Conservation (phyloP, 768 basidiomycete species). For the Auricularia heimuer region DNA sequence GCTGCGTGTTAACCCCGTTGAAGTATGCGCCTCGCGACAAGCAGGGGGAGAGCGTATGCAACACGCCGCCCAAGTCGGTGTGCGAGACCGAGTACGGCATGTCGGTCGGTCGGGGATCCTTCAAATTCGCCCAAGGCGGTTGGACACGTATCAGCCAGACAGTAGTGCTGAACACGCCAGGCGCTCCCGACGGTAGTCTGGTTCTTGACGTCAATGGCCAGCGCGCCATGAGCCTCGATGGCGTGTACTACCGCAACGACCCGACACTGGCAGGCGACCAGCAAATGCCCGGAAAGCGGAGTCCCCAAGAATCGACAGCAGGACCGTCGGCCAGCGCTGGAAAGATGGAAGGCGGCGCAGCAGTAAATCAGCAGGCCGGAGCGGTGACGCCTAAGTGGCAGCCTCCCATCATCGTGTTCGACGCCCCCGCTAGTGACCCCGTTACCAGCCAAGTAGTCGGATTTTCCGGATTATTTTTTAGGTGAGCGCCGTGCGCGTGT, state of each 20-base stretch:
- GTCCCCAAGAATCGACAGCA: background rate
- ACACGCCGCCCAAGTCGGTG: slow-evolving; percentile 42
- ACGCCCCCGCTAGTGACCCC: slow-evolving; percentile 3
- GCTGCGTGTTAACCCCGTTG: background rate
- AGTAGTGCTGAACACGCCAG: slow-evolving; percentile 65
- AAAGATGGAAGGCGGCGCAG: slow-evolving; percentile 1
- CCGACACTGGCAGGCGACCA: slow-evolving; percentile 6
- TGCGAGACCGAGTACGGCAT: slow-evolving; percentile 63
- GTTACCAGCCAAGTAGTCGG: slow-evolving; percentile 18
- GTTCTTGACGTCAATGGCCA: slow-evolving; percentile 52
- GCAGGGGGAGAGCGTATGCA: slow-evolving; percentile 52
- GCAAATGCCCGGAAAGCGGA: background rate
- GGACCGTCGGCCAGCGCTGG: background rate
- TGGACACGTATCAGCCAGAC: slow-evolving; percentile 72
- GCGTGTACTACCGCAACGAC: slow-evolving; percentile 53
- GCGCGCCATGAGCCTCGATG: slow-evolving; percentile 40
- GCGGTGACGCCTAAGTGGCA: background rate
- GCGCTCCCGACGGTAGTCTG: slow-evolving; percentile 56
- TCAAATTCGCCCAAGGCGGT: slow-evolving; percentile 45
- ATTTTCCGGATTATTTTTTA: slow-evolving; percentile 60
- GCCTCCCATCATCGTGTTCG: background rate
- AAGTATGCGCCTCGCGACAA: slow-evolving; percentile 71
- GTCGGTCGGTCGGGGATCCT: slow-evolving; percentile 66
- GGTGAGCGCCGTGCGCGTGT: slow-evolving; percentile 32
- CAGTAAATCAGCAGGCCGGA: background rate